phyloP scores from a whole-genome alignment of 495 filamentous ascomycete genomes.

The Penicillium desertorum region DNA sequence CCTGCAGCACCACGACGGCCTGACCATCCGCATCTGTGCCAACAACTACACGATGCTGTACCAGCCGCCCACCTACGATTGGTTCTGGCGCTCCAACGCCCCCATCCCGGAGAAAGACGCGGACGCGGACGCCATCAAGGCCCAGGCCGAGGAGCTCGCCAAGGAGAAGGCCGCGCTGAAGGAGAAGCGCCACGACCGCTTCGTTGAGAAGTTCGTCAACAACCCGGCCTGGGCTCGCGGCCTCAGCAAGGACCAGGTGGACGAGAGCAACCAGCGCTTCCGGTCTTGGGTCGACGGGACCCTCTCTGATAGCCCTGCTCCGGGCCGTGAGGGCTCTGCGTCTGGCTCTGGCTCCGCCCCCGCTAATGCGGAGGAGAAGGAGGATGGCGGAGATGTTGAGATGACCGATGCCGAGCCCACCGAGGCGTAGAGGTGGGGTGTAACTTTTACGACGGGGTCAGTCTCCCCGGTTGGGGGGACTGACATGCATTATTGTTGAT shows the following conservation, averaged over 20 bases:
- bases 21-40: constrained; percentile 75
- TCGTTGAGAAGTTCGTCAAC: constrained; percentile 70
- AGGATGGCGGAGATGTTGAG: constrained; percentile 32
- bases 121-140: constrained; percentile 23
- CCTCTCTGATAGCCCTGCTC: constrained; percentile 22
- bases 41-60: constrained; percentile 81
- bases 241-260: constrained; percentile 67
- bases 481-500: constrained; percentile 21
- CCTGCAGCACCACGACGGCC: constrained; percentile 66
- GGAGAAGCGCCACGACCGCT: constrained; percentile 59
- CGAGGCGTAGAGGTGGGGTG: constrained; percentile 10
- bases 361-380: constrained; percentile 8
- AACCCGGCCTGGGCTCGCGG: constrained; percentile 77
- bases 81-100: constrained; percentile 49
- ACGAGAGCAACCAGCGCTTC: constrained; percentile 64
- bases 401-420: constrained; percentile 39
- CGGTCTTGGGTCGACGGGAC: constrained; percentile 44
- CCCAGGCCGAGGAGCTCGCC: constrained; percentile 45
- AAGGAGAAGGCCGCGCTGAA: constrained; percentile 47
- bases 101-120: constrained; percentile 23
- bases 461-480: neutral
- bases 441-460: constrained; percentile 4
- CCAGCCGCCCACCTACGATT: constrained; percentile 65
- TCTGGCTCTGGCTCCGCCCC: constrained; percentile 13
- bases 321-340: constrained; percentile 17